Evolutionary conservation across 306 rosid species (phyloP), one percentile per base, ranked within the genome.

Genomic region (Inga leiocalycina): DNA sequence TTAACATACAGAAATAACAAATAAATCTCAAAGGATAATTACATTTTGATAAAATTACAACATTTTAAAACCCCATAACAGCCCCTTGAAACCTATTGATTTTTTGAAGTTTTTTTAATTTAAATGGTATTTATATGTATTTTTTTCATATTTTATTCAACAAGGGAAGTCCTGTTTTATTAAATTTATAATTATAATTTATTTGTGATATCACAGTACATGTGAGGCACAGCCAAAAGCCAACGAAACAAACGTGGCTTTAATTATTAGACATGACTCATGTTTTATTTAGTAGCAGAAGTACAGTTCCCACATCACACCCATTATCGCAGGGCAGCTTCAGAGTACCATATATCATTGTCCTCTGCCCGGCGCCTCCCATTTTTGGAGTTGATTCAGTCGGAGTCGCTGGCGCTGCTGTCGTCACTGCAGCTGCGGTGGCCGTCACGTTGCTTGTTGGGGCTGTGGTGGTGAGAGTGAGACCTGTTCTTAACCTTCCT

Each of bases 321-420:
- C 8, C 43, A 39, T 39, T 39, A 49, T 2, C 0, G 4, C 64
- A 20, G 64, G 64, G 30, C 27, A 20, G 12, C 13, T 56, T 20
- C 64, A 20, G 10, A 4, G 20, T 20, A 56, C 8, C 19, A 49
- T 54, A 54, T 48, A 49, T 49, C 54, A 49, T 49, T 5, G 19
- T 49, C 54, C 6, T 14, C 54, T 49, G 54, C 19, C 24, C 22
- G 6, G 0, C 8, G 57, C 57, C 57, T 14, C 57, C 22, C 62
- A 19, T 20, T 66, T 1, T 24, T 4, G 37, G 0, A 66, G 71
- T 6, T 32, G 22, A 30, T 52, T 73, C 70, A 35, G 52, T 79
- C 81, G 10, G 81, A 67, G 75, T 75, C 66, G 15, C 80, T 72
- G 22, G 14, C 41, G 9, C 70, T 62, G 68, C 68, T 27, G 68